Evolutionary conservation across 148 eudicot species (phyloP).

Genomic region (Rhododendron ovatum): DNA sequence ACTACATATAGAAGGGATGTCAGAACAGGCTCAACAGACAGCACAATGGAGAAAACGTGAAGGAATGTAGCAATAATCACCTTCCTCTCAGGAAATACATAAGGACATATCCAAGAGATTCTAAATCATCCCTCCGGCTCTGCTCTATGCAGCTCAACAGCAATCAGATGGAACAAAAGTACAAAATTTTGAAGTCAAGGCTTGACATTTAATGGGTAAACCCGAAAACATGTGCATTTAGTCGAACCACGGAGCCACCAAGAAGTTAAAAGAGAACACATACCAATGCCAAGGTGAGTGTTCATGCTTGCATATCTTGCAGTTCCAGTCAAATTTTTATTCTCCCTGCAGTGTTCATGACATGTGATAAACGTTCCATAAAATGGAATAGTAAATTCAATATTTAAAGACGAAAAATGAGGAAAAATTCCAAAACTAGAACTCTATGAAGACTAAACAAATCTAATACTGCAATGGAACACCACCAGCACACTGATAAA

Average conservation of each 20-base stretch:
- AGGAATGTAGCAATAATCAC: slow-evolving; percentile 27
- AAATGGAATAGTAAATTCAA: neutral
- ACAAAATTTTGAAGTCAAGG: neutral
- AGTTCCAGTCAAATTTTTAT: slow-evolving; percentile 94
- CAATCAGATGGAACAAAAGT: slow-evolving; percentile 16
- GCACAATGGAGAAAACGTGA: neutral
- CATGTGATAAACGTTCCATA: slow-evolving; percentile 7
- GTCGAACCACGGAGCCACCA: neutral
- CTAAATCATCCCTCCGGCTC: slow-evolving; percentile 96
- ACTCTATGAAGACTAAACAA: neutral
- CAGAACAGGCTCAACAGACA: neutral
- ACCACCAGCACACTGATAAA: neutral
- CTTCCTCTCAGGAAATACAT: slow-evolving; percentile 94
- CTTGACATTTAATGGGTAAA: neutral
- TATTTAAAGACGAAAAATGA: neutral
- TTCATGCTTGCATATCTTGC: slow-evolving; percentile 97
- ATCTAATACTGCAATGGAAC: neutral
- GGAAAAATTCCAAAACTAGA: neutral
- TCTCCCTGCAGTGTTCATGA: slow-evolving; percentile 56
- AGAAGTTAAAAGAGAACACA: slow-evolving; percentile 10
- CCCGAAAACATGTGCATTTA: neutral
- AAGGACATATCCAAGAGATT: slow-evolving; percentile 93
- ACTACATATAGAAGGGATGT: slow-evolving; percentile 36
- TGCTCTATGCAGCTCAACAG: slow-evolving; percentile 49
- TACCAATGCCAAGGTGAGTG: slow-evolving; percentile 97